Percentiles rank a stretch among this genome's conserved stretches.
phyloP scores from a whole-genome alignment of 2,329 filamentous ascomycete genomes.

The Aspergillus jensenii region DNA sequence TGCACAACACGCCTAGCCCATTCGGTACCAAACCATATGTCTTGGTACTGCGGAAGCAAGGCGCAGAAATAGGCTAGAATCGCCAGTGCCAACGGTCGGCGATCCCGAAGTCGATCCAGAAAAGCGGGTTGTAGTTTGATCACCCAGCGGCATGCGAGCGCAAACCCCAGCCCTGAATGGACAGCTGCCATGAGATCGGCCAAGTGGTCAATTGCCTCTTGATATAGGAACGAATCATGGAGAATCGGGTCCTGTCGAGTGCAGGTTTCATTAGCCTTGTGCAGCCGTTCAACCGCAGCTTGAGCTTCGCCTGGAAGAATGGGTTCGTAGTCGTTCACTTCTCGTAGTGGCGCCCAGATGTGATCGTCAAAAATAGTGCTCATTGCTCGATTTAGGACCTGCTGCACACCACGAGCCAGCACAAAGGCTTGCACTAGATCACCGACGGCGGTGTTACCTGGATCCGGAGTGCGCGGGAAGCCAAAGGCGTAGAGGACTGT shows the following conservation, averaged over 20 bases:
- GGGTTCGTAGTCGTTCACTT: slow-evolving; percentile 23
- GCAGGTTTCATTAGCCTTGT: slow-evolving; percentile 28
- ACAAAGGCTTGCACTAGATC: slow-evolving; percentile 35
- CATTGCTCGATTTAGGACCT: slow-evolving; percentile 29
- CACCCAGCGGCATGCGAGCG: slow-evolving; percentile 37
- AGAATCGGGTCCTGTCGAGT: slow-evolving; percentile 16
- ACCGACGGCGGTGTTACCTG: slow-evolving; percentile 27
- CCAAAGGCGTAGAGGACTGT: slow-evolving; percentile 41
- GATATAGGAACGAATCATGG: slow-evolving; percentile 27
- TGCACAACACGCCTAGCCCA: slow-evolving; percentile 66
- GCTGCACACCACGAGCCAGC: slow-evolving; percentile 35
- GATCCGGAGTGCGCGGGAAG: slow-evolving; percentile 29
- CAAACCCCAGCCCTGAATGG: slow-evolving; percentile 52
- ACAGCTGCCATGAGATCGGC: slow-evolving; percentile 27
- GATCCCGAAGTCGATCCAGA: slow-evolving; percentile 38
- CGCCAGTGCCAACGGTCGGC: slow-evolving; percentile 51
- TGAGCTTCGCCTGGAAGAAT: slow-evolving; percentile 22
- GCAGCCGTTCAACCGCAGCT: slow-evolving; percentile 21
- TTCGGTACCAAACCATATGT: slow-evolving; percentile 67
- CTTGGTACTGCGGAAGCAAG: slow-evolving; percentile 58
- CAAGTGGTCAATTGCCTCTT: slow-evolving; percentile 26
- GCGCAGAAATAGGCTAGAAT: slow-evolving; percentile 61
- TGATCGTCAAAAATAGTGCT: slow-evolving; percentile 23
- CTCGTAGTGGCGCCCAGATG: slow-evolving; percentile 29
- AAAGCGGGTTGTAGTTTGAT: slow-evolving; percentile 35